Percentiles rank a stretch among this genome's conserved stretches.
phyloP scores from a whole-genome alignment of 768 basidiomycete species.

The Pulveroboletus sp. region DNA sequence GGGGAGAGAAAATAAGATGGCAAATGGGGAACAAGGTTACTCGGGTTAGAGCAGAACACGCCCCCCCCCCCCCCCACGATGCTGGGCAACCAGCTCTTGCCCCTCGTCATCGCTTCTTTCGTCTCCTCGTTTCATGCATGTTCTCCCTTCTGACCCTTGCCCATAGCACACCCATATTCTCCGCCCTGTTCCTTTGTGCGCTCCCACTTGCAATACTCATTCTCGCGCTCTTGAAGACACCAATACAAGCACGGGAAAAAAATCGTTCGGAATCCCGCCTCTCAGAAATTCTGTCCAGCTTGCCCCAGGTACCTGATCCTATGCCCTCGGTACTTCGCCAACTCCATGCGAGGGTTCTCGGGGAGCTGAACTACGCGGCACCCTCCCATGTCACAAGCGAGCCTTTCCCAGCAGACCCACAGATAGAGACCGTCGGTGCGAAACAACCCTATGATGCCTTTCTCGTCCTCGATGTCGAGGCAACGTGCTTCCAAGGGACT shows the following conservation, averaged over 20 bases:
- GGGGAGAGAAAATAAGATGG: background rate
- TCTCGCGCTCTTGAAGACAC: background rate
- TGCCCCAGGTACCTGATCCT: background rate
- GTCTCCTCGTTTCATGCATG: constrained; percentile 6
- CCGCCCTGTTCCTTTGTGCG: background rate
- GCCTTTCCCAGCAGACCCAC: background rate
- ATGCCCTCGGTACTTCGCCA: constrained; percentile 21
- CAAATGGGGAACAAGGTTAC: constrained; percentile 9
- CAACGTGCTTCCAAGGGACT: constrained; percentile 66
- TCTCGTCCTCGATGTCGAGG: constrained; percentile 87
- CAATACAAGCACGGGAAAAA: background rate
- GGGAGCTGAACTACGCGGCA: background rate
- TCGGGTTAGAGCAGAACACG: constrained; percentile 19
- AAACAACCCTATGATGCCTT: constrained; percentile 68
- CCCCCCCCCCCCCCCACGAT: constrained; percentile 6
- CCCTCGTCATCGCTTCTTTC: background rate
- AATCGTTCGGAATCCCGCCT: background rate
- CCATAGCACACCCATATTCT: constrained; percentile 1
- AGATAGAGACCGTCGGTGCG: constrained; percentile 14
- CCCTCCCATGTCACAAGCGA: constrained; percentile 4
- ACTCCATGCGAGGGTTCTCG: constrained; percentile 5
- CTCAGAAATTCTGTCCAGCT: background rate
- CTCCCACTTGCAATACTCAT: constrained; percentile 8
- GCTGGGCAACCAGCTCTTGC: background rate
- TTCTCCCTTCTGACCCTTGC: constrained; percentile 8